Percentiles rank a stretch among this genome's conserved stretches.
These are phyloP conservation scores for Carex cristatella DNA, from an alignment of 176 grass and related monocot genomes.

Conservation along the genomic window DNA sequence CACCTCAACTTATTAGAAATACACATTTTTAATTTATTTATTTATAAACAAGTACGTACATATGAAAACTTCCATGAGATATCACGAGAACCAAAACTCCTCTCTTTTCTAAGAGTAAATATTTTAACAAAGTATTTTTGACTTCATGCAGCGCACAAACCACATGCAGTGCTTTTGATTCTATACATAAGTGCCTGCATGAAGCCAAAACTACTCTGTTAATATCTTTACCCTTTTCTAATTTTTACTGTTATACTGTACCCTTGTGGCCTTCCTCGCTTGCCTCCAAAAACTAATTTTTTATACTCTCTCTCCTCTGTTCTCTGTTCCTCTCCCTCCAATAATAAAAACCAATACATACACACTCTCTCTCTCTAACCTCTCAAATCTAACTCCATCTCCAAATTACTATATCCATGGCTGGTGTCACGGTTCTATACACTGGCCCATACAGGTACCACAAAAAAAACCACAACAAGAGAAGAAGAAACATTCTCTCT, in stretches of 20 bases:
- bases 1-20: no score
- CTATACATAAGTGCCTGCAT: no score
- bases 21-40: no score
- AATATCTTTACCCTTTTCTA: no score
- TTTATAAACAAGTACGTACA: no score
- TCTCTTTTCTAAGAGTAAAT: no score
- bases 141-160: no score
- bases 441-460: constrained; percentile 6
- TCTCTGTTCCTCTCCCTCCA: background rate
- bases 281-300: constrained; percentile 9
- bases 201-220: no score
- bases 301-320: background rate
- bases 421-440: constrained; percentile 11
- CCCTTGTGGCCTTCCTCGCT: background rate
- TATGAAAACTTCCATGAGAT: no score
- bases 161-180: no score
- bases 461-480: constrained; percentile 22
- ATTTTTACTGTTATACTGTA: background rate
- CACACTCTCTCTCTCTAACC: background rate
- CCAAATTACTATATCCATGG: constrained; percentile 30
- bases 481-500: constrained; percentile 38
- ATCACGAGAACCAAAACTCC: no score
- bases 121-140: no score
- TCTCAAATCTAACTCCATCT: background rate
- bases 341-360: constrained; percentile 8